These are phyloP conservation scores for Candolleomyces aberdarensis DNA, from an alignment of 768 basidiomycete species.

Conservation along the genomic window DNA sequence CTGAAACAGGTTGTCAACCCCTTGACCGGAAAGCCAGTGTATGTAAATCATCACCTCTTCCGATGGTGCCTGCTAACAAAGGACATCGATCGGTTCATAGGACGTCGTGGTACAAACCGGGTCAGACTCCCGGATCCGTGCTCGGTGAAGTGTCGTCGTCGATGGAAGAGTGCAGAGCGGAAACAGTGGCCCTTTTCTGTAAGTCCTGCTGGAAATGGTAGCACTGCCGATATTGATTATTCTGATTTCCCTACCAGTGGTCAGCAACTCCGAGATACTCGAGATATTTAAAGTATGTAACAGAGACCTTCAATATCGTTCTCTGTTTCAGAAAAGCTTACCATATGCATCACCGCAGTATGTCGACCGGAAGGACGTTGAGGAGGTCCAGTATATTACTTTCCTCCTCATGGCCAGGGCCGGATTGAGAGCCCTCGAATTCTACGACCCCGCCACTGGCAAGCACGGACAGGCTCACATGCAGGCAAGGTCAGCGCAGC, in stretches of 20 bases:
- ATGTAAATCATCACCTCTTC: slow-evolving; percentile 17
- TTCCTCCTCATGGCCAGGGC: slow-evolving; percentile 87
- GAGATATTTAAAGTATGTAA: slow-evolving; percentile 71
- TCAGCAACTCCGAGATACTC: slow-evolving; percentile 71
- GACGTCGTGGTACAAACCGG: slow-evolving; percentile 84
- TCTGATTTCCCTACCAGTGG: slow-evolving; percentile 42
- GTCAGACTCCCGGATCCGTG: slow-evolving; percentile 79
- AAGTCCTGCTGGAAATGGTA: slow-evolving; percentile 21
- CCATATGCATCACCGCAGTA: slow-evolving; percentile 42
- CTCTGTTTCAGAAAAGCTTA: background rate
- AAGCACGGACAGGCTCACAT: slow-evolving; percentile 91
- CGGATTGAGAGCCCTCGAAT: slow-evolving; percentile 77
- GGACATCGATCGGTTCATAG: slow-evolving; percentile 33
- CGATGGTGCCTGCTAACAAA: background rate
- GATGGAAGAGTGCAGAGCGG: slow-evolving; percentile 92
- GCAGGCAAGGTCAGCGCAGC: slow-evolving; percentile 69
- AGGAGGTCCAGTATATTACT: slow-evolving; percentile 77
- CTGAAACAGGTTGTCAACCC: slow-evolving; percentile 68
- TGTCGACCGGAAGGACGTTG: slow-evolving; percentile 59
- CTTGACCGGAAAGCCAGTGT: slow-evolving; percentile 75
- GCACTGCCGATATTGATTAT: background rate
- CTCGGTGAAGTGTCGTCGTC: slow-evolving; percentile 88
- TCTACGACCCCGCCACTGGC: slow-evolving; percentile 73
- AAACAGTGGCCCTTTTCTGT: slow-evolving; percentile 82
- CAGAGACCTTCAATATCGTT: too few relatives aligned